Evolutionary conservation across 2,329 filamentous ascomycete species (phyloP).

Genomic region (Neofusicoccum laricinum): DNA sequence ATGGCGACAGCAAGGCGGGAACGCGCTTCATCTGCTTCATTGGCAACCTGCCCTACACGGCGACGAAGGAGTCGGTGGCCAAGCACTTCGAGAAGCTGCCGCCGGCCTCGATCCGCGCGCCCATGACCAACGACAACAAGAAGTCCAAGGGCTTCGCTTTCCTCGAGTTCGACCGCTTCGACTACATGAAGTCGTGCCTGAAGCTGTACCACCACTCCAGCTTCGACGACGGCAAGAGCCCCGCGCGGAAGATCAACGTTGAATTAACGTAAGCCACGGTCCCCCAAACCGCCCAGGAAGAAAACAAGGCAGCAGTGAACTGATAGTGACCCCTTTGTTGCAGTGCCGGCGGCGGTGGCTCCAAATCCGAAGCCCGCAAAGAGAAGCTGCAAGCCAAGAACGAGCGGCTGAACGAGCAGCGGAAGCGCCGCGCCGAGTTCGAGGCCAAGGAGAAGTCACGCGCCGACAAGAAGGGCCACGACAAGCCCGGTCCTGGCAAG

Average conservation of each 20-base stretch:
- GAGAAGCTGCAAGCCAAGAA: conserved; percentile 85
- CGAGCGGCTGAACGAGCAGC: conserved; percentile 71
- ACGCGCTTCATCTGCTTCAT: conserved; percentile 76
- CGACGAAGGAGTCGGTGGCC: conserved; percentile 66
- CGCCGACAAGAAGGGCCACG: conserved; percentile 37
- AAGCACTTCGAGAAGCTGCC: conserved; percentile 76
- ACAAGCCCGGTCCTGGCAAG: conserved; percentile 6
- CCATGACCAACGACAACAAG: conserved; percentile 35
- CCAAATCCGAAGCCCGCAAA: conserved; percentile 68
- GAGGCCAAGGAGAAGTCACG: conserved; percentile 44
- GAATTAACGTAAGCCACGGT: conserved; percentile 69
- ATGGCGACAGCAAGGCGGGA: conserved; percentile 32
- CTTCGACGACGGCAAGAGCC: conserved; percentile 62
- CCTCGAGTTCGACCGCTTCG: conserved; percentile 81
- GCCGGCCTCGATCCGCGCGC: conserved; percentile 63
- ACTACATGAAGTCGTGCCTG: conserved; percentile 89
- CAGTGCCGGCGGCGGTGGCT: conserved; percentile 82
- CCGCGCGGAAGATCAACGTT: conserved; percentile 78
- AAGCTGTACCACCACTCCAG: conserved; percentile 84
- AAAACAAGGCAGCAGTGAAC: not conserved
- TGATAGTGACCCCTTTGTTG: conserved; percentile 18
- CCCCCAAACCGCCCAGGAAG: not conserved
- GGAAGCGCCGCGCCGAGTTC: conserved; percentile 52
- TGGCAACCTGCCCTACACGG: conserved; percentile 85
- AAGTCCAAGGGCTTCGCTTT: conserved; percentile 48